Evolutionary conservation across 192 early-diverging fungal species (phyloP), one percentile per base, ranked within the genome.

Genomic region (Coemansia erecta): DNA sequence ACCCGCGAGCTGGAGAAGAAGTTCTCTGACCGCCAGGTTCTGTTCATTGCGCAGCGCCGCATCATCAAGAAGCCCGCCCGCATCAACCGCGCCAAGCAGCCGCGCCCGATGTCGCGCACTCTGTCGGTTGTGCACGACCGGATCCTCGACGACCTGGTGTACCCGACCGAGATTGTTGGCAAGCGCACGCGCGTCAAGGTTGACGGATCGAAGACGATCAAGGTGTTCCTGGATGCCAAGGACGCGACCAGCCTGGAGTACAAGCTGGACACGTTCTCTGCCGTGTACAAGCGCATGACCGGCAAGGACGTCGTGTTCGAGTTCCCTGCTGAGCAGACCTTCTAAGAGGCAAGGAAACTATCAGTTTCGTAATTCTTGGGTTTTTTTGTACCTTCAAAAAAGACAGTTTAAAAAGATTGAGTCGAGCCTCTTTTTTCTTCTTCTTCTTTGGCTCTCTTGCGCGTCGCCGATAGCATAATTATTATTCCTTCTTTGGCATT

Each of bases 1-100:
- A 93, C 94, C 70, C 93, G 97, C 79, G 97, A 98, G 86, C 86
- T 98, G 71, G 97, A 98, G 87, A 98, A 98, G 92, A 98, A 98
- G 91, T 97, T 98, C 89, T 92, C 92, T 72, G 97, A 98, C 85
- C 90, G 94, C 65, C 97, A 98, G 84, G 91, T 98, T 54, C 85
- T 98, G 67, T 88, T 98, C 58, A 72, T 91, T 66, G 89, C 94
- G 62, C 91, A 97, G 84, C 92, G 97, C 64, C 90, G 93, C 70
- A 97, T 98, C 82, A 83, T 97, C 81, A 85, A 85, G 70, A 93
- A 93, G 87, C 97, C 97, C 58, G 85, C 87, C 70, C 90, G 91
- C 77, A 85, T 86, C 64, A 87, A 89, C 63, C 92, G 92, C 75
- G 85, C 87, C 61, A 89, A 90, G 83, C 97, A 98, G 85, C 77